phyloP scores from a whole-genome alignment of 257 asterid genomes.

The Osmanthus fragrans region DNA sequence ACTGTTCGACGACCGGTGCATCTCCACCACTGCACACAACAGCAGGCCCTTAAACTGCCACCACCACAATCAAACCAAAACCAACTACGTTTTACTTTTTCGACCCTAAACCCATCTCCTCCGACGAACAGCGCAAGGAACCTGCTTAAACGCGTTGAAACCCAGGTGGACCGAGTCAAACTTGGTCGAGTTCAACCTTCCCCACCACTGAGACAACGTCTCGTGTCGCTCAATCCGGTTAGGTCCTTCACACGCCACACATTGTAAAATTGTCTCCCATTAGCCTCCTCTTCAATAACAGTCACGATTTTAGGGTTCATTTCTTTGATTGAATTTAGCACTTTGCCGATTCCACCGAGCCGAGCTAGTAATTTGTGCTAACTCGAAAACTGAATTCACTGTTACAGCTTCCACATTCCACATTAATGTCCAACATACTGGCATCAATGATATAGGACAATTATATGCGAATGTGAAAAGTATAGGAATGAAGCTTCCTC shows the following conservation, averaged over 20 bases:
- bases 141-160: constrained; percentile 86
- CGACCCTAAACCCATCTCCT: constrained; percentile 80
- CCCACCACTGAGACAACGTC: constrained; percentile 72
- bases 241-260: constrained; percentile 79
- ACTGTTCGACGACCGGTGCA: no score
- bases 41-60: no score
- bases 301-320: constrained; percentile 72
- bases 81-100: no score
- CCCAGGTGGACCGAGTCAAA: constrained; percentile 72
- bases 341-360: constrained; percentile 59
- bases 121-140: constrained; percentile 70
- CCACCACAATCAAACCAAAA: no score
- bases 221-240: constrained; percentile 88
- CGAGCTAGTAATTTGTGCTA: constrained; percentile 58
- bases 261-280: constrained; percentile 82
- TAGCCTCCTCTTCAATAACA: constrained; percentile 79
- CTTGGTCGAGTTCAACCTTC: constrained; percentile 57
- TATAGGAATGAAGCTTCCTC: no score
- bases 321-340: constrained; percentile 46
- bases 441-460: no score
- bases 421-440: constrained; percentile 45
- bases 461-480: no score
- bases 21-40: no score
- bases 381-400: constrained; percentile 80
- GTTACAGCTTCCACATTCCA: constrained; percentile 64